These are phyloP conservation scores for Puccinia hordei DNA, from an alignment of 1,284 basidiomycete genomes.

Conservation along the genomic window DNA sequence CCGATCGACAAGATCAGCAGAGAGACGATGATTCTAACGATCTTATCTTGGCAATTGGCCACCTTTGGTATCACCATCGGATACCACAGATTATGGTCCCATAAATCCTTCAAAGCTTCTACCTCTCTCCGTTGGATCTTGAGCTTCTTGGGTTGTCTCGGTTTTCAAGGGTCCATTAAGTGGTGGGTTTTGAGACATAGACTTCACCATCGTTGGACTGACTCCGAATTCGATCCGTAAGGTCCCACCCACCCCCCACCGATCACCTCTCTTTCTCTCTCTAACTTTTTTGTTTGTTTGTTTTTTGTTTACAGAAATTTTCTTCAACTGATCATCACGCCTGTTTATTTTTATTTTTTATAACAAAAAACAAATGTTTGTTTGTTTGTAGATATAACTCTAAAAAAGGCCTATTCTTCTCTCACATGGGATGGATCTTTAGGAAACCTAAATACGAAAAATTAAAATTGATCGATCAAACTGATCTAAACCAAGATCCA, in stretches of 20 bases:
- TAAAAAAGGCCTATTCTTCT: slow-evolving; percentile 71
- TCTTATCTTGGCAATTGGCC: slow-evolving; percentile 34
- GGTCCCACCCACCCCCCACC: too few relatives aligned
- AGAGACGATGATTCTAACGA: slow-evolving; percentile 5
- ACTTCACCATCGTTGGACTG: slow-evolving; percentile 69
- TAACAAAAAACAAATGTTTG: too few relatives aligned
- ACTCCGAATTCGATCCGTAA: slow-evolving; percentile 40
- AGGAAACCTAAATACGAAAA: slow-evolving; percentile 71
- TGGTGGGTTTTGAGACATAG: slow-evolving; percentile 66
- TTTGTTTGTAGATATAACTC: slow-evolving; percentile 65
- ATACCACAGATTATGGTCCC: slow-evolving; percentile 76
- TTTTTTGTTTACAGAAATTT: neutral
- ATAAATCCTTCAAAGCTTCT: slow-evolving; percentile 69
- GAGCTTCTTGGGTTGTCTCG: slow-evolving; percentile 70
- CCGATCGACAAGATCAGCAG: slow-evolving; percentile 13
- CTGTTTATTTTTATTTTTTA: neutral
- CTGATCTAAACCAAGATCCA: slow-evolving; percentile 72
- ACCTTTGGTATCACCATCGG: slow-evolving; percentile 67
- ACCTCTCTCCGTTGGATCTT: slow-evolving; percentile 66
- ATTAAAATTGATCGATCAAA: slow-evolving; percentile 68
- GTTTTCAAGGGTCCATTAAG: slow-evolving; percentile 68
- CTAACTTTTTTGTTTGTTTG: too few relatives aligned
- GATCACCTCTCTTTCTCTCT: slow-evolving; percentile 12
- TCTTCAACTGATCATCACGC: neutral
- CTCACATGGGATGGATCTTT: slow-evolving; percentile 83